Evolutionary conservation across 169 alveolate genomes (phyloP).

Genomic region (Nephromyces sp.): DNA sequence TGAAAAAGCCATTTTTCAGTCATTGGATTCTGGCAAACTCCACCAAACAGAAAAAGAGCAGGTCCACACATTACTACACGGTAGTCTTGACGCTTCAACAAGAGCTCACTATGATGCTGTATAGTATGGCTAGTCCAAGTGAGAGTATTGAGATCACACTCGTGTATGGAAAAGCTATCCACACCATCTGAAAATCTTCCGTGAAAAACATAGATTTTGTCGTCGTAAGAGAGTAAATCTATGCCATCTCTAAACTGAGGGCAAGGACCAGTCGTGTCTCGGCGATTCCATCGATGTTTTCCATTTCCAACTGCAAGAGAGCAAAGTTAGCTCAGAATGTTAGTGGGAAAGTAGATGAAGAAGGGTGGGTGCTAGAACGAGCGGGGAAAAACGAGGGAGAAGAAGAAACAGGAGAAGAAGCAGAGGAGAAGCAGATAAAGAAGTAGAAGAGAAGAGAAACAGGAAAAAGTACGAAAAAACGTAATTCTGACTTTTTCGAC

Average conservation of each 20-base stretch:
- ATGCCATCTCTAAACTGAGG: background rate
- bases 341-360: background rate
- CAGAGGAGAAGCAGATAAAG: background rate
- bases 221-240: background rate
- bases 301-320: no score
- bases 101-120: background rate
- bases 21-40: background rate
- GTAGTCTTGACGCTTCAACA: background rate
- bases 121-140: background rate
- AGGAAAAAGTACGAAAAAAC: background rate
- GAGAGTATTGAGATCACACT: background rate
- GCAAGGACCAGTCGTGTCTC: background rate
- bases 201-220: background rate
- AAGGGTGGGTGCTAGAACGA: background rate
- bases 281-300: background rate
- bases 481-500: background rate
- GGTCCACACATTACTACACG: background rate
- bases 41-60: background rate
- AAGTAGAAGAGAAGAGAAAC: background rate
- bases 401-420: background rate
- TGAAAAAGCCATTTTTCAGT: background rate
- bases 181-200: background rate
- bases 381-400: background rate
- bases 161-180: background rate
- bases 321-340: no score